phyloP scores from a whole-genome alignment of 139 green algal genomes.

The Picochlorum sp. region DNA sequence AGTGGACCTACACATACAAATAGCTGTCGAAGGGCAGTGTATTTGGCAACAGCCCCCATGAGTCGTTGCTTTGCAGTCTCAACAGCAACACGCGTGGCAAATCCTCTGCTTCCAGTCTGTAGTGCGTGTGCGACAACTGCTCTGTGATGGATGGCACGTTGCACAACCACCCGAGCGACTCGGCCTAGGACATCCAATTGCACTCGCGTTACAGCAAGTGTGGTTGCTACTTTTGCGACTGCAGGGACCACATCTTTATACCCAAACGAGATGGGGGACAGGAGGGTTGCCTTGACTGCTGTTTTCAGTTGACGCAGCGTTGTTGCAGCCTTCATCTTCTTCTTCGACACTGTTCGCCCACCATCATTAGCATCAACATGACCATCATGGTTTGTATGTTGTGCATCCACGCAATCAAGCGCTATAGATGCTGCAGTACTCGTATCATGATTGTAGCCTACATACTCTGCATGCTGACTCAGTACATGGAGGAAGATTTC shows the following conservation, averaged over 20 bases:
- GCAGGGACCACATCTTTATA: conserved; percentile 50
- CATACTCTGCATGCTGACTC: conserved; percentile 24
- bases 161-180: conserved; percentile 34
- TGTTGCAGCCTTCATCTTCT: neutral
- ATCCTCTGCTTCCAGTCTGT: neutral
- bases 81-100: conserved; percentile 2
- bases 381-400: no score
- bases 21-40: conserved; percentile 48
- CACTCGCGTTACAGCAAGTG: conserved; percentile 35
- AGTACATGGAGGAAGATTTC: conserved; percentile 80
- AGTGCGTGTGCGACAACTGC: conserved; percentile 6
- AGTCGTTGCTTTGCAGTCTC: conserved; percentile 49
- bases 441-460: conserved; percentile 10
- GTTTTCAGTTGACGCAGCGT: no score
- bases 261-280: conserved; percentile 53
- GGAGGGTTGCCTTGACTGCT: conserved; percentile 13
- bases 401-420: no score
- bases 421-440: no score
- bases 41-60: conserved; percentile 39
- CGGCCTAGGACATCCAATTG: conserved; percentile 34
- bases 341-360: conserved; percentile 21
- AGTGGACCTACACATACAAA: conserved; percentile 58
- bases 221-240: conserved; percentile 51
- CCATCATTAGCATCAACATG: conserved; percentile 27
- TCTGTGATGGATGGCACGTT: conserved; percentile 42